Percentiles rank a stretch among this genome's conserved stretches.
phyloP scores from a whole-genome alignment of 2,329 filamentous ascomycete genomes.

The Tolypocladium amazonense region DNA sequence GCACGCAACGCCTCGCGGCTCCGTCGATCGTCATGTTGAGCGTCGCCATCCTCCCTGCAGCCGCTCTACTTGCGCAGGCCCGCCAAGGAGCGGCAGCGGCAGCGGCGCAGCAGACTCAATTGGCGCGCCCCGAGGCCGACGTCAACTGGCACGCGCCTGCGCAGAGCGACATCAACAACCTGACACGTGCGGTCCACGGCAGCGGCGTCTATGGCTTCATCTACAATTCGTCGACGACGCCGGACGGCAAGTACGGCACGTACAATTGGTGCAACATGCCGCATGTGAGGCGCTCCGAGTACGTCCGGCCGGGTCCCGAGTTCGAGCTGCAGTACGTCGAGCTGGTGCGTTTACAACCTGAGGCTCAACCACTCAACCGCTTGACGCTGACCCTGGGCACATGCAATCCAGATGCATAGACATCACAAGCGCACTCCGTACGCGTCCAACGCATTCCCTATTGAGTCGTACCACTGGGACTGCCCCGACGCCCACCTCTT shows the following conservation, averaged over 20 bases:
- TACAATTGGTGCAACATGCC: conserved; percentile 90
- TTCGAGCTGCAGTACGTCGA: conserved; percentile 67
- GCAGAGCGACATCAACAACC: conserved; percentile 47
- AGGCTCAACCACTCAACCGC: background rate
- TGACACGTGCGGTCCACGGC: conserved; percentile 44
- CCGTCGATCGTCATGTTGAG: background rate
- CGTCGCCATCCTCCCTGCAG: background rate
- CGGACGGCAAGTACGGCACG: conserved; percentile 43
- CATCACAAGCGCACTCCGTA: conserved; percentile 83
- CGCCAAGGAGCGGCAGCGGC: background rate
- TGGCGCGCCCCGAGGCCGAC: conserved; percentile 18
- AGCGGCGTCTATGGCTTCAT: conserved; percentile 63
- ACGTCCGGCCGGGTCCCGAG: conserved; percentile 39
- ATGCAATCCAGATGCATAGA: conserved; percentile 51
- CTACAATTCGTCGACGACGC: conserved; percentile 55
- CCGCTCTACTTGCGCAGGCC: background rate
- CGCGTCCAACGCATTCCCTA: conserved; percentile 63
- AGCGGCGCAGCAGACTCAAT: background rate
- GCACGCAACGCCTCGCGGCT: background rate
- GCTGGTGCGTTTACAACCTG: conserved; percentile 36
- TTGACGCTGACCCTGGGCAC: background rate
- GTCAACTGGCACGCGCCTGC: conserved; percentile 49
- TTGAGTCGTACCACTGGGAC: conserved; percentile 62
- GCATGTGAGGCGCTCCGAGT: conserved; percentile 60
- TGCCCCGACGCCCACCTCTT: conserved; percentile 62